Base-by-base conservation (phyloP, 140 eudicot species). In the Senecio squalidus region DNA sequence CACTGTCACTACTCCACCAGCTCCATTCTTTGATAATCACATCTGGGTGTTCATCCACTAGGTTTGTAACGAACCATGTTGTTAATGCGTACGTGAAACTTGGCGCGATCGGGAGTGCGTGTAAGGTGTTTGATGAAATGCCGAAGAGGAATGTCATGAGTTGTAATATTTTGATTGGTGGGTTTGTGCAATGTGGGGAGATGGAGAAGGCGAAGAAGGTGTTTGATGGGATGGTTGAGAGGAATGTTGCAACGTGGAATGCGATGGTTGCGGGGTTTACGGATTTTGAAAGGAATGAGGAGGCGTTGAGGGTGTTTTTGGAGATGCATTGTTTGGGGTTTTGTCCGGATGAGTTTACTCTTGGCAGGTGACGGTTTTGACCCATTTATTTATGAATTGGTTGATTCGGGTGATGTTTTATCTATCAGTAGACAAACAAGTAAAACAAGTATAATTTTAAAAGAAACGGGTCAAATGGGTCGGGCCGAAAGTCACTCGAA, bases 171-270 rank as follows among this genome's bases (percentile, higher is more conserved):
- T 70, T 83, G 68, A 76, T 91, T 45, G 84, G 78, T 2, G 94
- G 94, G 60, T 73, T 44, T 46, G 72, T 91, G 6, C 78, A 74
- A 45, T 76, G 39, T 43, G 94, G 90, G 2, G 86, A 86, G 18
- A 55, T 86, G 86, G 88, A 43, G 30, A 44, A 72, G 6, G 96
- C 98, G 1, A 55, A 55, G 1, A 67, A 66, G 21, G 27, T 86
- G 60, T 91, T 86, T 48, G 75, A 86, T 21, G 74, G 76, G 74
- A 86, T 86, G 95, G 76, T 74, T 8, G 55, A 68, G 38, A 75
- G 81, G 62, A 90, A 90, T 66, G 52, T 84, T 1, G 96, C 94
- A 1, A 69, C 94, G 2, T 91, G 98, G 98, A 91, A 83, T 44
- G 96, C 88, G 0, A 69, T 91, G 75, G 50, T 91, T 9, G 64